Base-by-base conservation (phyloP, 164 flowering plant species). In the Nelumbo lutea region DNA sequence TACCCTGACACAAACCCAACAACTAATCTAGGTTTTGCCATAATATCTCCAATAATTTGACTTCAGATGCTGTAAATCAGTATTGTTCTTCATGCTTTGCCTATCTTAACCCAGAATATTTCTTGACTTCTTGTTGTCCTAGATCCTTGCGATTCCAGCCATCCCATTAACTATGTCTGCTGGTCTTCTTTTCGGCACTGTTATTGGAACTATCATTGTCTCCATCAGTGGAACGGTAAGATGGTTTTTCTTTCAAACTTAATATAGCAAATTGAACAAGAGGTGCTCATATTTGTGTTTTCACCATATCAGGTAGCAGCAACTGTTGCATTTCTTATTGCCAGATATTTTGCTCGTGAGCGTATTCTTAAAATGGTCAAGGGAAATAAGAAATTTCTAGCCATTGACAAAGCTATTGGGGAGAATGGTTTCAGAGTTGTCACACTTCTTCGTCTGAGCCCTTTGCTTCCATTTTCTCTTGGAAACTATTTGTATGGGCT, bases 321-420 rank as follows among this genome's bases (percentile, higher is more conserved):
- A 56, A 85, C 94, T 80, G 86, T 90, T 77, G 93, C 99, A 55
- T 95, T 95, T 79, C 83, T 92, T 15, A 92, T 95, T 69, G 99
- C 99, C 62, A 88, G 99, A 87, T 95, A 95, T 86, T 92, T 95
- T 83, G 99, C 99, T 44, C 97, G 98, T 64, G 99, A 95, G n/a
- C 91, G 97, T 2, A 90, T 95, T 73, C 90, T 92, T 71, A 95
- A 92, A 79, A 59, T 95, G 57, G 99, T 95, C 48, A 90, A 92
- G 75, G 98, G 97, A 70, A 95, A 95, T 76, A 92, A 95, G 74
- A 95, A 95, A 68, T 95, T 95, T 77, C 87, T 90, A 73, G 99
- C 99, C 70, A 90, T 95, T 76, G 99, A 95, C 82, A 95, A 86
- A 78, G 99, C 99, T 39, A 90, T 95, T 82, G 99, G 99, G 64